A percentile compares a stretch with the other conserved stretches of the same genome.
Evolutionary conservation across 257 asterid genomes (phyloP).

Genomic region (Eustoma russellianum): DNA sequence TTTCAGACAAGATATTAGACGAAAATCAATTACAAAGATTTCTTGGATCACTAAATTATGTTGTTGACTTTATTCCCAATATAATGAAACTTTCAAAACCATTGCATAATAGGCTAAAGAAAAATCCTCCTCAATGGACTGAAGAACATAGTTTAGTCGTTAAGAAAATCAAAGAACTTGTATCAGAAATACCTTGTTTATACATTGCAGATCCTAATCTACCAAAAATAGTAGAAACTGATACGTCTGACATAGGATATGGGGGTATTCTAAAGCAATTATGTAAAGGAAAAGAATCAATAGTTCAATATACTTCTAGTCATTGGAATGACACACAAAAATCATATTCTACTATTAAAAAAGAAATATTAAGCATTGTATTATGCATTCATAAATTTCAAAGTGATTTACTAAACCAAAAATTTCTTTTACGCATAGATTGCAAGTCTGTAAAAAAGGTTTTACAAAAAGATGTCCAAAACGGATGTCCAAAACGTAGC

Average conservation of each 20-base stretch:
- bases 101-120: background rate
- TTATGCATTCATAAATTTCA: no score
- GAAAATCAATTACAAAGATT: no score
- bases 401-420: no score
- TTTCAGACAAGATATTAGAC: background rate
- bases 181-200: background rate
- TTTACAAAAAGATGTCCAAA: no score
- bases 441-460: no score
- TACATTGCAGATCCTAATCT: background rate
- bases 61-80: background rate
- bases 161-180: background rate
- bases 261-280: background rate
- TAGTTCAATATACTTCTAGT: background rate
- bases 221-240: background rate
- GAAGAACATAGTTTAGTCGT: background rate
- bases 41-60: background rate
- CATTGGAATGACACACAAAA: background rate
- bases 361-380: no score
- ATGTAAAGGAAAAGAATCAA: background rate
- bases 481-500: no score
- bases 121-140: background rate
- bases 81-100: background rate
- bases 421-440: no score
- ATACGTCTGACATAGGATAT: background rate
- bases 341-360: no score